Conservation (phyloP, 495 filamentous ascomycete species). For the Parathielavia appendiculata region DNA sequence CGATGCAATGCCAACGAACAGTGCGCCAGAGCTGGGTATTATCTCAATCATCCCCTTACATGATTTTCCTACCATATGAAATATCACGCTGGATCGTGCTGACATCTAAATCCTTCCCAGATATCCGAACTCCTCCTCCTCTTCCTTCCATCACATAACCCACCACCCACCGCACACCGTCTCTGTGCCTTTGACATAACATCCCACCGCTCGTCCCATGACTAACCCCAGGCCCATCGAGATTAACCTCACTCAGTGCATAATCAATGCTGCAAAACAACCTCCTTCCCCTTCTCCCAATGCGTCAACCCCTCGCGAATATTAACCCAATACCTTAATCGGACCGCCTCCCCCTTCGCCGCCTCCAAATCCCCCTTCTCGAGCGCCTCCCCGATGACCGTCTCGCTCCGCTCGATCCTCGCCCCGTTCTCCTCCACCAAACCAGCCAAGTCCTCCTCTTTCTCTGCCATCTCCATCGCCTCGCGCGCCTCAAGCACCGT, state of each 20-base stretch:
- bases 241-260: neutral
- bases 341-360: conserved; percentile 66
- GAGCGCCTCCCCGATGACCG: conserved; percentile 58
- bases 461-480: conserved; percentile 68
- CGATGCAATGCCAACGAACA: too few species aligned
- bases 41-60: too few species aligned
- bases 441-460: conserved; percentile 56
- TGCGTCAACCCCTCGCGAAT: conserved; percentile 70
- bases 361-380: conserved; percentile 55
- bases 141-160: too few species aligned
- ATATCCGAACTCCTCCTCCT: too few species aligned
- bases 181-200: too few species aligned
- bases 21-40: too few species aligned
- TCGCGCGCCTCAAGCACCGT: conserved; percentile 85
- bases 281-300: conserved; percentile 74
- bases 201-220: too few species aligned
- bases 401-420: conserved; percentile 57
- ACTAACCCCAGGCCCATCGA: too few species aligned
- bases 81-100: too few species aligned
- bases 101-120: too few species aligned
- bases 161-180: too few species aligned
- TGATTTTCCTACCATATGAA: too few species aligned
- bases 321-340: conserved; percentile 88
- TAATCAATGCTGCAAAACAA: conserved; percentile 59
- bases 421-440: conserved; percentile 62